phyloP scores from a whole-genome alignment of 2,329 filamentous ascomycete species.

The Fusarium miscanthi region DNA sequence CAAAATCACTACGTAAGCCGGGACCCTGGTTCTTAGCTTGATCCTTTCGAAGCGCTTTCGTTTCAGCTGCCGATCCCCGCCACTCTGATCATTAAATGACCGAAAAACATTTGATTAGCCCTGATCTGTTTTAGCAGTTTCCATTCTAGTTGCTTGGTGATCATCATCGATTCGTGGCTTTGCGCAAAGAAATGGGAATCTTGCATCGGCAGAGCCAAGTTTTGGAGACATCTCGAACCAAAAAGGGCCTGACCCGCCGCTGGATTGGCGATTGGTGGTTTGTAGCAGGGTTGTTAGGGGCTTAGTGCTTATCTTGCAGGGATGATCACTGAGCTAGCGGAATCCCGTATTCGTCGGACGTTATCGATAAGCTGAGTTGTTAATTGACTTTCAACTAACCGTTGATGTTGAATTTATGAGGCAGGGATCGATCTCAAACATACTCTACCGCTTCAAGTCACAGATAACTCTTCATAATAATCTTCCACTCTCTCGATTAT shows the following conservation, averaged over 20 bases:
- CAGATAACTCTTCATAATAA: too few species aligned
- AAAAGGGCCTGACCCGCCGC: neutral
- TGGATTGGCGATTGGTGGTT: neutral
- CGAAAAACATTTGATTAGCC: neutral
- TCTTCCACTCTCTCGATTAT: too few species aligned
- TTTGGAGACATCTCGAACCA: neutral
- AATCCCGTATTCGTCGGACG: neutral
- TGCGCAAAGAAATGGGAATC: neutral
- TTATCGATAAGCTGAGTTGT: neutral
- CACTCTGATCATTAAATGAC: neutral
- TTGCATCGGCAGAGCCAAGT: neutral
- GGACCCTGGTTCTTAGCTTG: neutral
- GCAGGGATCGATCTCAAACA: neutral
- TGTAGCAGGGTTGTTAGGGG: neutral
- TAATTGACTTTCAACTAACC: neutral
- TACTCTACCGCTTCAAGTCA: too few species aligned
- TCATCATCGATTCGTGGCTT: rapidly evolving
- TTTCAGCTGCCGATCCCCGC: conserved; percentile 11
- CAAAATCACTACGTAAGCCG: neutral
- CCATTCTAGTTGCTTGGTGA: rapidly evolving
- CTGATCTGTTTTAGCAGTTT: rapidly evolving
- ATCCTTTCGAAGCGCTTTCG: neutral
- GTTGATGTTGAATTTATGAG: neutral
- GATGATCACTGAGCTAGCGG: neutral
- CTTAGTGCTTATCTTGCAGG: conserved; percentile 17